Conservation (phyloP, 1,139 yeast species). For the Debaryomyces singareniensis region DNA sequence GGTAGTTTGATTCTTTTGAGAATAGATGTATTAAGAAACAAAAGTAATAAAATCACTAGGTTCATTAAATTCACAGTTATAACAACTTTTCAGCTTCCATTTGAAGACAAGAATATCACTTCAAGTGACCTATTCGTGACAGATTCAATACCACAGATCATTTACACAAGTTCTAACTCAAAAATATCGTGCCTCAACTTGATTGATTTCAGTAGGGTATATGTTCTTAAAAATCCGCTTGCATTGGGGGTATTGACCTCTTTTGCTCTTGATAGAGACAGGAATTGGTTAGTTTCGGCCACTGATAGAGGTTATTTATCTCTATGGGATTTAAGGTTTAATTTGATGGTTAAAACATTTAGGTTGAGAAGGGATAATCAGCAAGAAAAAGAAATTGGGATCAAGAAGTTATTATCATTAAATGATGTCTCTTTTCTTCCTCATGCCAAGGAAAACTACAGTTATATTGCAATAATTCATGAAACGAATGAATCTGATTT, state of each 20-base stretch:
- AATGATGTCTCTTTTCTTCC: conserved; percentile 23
- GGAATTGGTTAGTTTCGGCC: conserved; percentile 66
- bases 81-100: conserved; percentile 32
- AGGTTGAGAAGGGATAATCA: conserved; percentile 32
- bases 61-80: conserved; percentile 34
- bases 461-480: conserved; percentile 10
- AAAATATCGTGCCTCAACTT: conserved; percentile 54
- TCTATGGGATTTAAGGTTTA: conserved; percentile 79
- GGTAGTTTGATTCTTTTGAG: conserved; percentile 57
- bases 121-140: conserved; percentile 30
- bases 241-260: conserved; percentile 61
- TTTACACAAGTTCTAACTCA: conserved; percentile 50
- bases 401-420: conserved; percentile 38
- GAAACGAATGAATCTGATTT: conserved; percentile 59
- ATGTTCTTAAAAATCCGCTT: conserved; percentile 47
- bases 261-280: conserved; percentile 47
- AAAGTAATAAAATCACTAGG: conserved; percentile 26
- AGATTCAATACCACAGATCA: conserved; percentile 20
- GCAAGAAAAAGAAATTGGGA: conserved; percentile 21
- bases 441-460: conserved; percentile 2
- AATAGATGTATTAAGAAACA: conserved; percentile 41
- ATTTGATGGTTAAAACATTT: conserved; percentile 56
- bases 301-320: conserved; percentile 68
- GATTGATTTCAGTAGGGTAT: conserved; percentile 44
- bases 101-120: conserved; percentile 34